Base-by-base conservation (phyloP, 768 basidiomycete species). In the Podaxis pistillaris region DNA sequence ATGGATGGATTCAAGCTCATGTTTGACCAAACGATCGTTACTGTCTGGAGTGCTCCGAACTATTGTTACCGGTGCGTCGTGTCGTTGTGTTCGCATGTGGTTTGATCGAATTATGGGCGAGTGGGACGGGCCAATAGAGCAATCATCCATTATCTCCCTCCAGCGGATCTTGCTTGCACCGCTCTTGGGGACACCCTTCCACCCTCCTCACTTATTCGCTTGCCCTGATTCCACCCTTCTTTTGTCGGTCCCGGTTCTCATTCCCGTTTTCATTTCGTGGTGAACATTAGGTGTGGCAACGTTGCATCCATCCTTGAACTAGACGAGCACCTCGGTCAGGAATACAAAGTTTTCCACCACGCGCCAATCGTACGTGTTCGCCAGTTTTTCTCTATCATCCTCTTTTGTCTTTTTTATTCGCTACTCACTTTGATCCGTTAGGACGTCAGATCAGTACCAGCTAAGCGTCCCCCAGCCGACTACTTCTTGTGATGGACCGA, bases 1-100 rank as follows among this genome's bases (percentile, higher is more conserved):
- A 96, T 96, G 93, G 95, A 97, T 76, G 95, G 95, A 22, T 97
- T 86, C 77, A 98, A 97, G 78, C 83, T 94, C 74, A 96, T 98
- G 95, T 97, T 97, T 69, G 96, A 98, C 75, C 80, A 85, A 57
- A 89, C 86, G 49, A 96, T 98, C 68, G 96, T 98, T 36, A 98
- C 96, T 7, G 95, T 98, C 44, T 98, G 96, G 96, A 94, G 91
- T 69, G 96, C 95, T 2, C 96, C 96, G 13, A 98, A 98, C 75
- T 98, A 98, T 73, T 98, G 96, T 75, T 98, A 98, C 76, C 82
- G 96, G 92, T 96, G 69, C 65, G 88, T 81, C 15, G 60, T 60
- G 40, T 46, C 12, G 38, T 61, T 55, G 41, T 33, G 12, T 24
- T 50, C 24, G 12, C 49, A 28, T 50, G 12, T 50, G n/a, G 19